These are phyloP conservation scores for Amaranthus cruentus DNA, from an alignment of 148 eudicot species.

Conservation along the genomic window DNA sequence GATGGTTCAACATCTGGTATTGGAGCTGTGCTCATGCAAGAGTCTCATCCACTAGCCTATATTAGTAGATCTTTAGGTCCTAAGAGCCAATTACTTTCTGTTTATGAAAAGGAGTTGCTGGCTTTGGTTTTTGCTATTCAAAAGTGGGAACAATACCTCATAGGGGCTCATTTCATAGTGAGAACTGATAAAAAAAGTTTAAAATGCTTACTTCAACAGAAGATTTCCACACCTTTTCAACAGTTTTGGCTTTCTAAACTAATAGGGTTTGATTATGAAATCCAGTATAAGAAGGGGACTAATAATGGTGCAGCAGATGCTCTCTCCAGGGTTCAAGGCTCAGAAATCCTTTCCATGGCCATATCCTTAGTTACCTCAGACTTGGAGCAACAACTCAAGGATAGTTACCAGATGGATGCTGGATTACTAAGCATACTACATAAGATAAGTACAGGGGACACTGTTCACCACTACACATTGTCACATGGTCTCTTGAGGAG, in stretches of 20 bases:
- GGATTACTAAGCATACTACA: no score
- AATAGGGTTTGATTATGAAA: not conserved
- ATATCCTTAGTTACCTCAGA: no score
- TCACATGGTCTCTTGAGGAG: no score
- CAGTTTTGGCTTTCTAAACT: not conserved
- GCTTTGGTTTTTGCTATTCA: not conserved
- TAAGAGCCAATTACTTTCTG: not conserved
- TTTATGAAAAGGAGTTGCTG: constrained; percentile 1
- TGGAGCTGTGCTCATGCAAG: not conserved
- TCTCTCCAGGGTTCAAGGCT: not conserved
- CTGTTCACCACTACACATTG: no score
- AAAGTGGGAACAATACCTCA: no score
- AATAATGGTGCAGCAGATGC: no score
- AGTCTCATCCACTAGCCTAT: not conserved
- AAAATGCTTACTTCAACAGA: not conserved
- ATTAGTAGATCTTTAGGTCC: not conserved
- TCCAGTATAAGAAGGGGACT: no score
- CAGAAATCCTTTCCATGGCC: no score
- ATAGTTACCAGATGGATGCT: no score
- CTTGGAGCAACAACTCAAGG: not conserved
- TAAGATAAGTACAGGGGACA: no score
- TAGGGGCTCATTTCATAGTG: not conserved
- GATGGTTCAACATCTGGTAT: not conserved
- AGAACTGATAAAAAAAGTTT: not conserved
- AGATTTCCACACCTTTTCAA: not conserved